Evolutionary conservation across 1,284 basidiomycete species (phyloP), one percentile per base, ranked within the genome.

Genomic region (Pyrrhoderma lamaoense): DNA sequence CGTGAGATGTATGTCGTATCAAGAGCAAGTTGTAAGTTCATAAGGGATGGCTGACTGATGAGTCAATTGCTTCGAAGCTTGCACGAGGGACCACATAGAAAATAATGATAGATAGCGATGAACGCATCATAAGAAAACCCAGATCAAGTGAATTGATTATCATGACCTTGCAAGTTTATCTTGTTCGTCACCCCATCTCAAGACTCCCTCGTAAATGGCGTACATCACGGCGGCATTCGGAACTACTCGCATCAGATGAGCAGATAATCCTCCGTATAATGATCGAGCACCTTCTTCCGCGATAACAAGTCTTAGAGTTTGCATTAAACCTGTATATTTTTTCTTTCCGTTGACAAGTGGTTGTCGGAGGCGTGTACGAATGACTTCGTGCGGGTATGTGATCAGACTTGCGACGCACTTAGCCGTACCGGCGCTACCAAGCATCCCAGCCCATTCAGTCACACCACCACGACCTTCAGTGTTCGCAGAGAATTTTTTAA

Each of bases 141-240:
- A 27, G 44, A 38, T 3, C 42, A 45, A 45, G 11, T 5, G 5
- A 31, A 31, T 31, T 31, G 5, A 31, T 22, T 52, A 52, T 47
- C 50, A 44, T 22, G 39, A 45, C 3, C 39, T 34, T n/a, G 46
- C 31, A 13, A 13, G 52, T 16, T 37, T 45, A 36, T 54, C 47
- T 9, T 45, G 39, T 11, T 37, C 37, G 40, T 23, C 50, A 21
- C 69, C 69, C 79, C 80, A 89, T n/a, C 79, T 72, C 27, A 89
- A 69, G 22, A 81, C 68, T 13, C 82, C 84, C 62, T 90, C 87
- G 59, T 89, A 89, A 63, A 90, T 88, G 54, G 79, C 83, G 69
- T 87, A 99, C 93, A 98, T 99, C 58, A 96, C 92, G 0, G 88
- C 89, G 0, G 95, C 95, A 60, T 99, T 99, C 2, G 95, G 95